Conservation (phyloP, 2,329 filamentous ascomycete species). For the Pochonia chlamydosporia region DNA sequence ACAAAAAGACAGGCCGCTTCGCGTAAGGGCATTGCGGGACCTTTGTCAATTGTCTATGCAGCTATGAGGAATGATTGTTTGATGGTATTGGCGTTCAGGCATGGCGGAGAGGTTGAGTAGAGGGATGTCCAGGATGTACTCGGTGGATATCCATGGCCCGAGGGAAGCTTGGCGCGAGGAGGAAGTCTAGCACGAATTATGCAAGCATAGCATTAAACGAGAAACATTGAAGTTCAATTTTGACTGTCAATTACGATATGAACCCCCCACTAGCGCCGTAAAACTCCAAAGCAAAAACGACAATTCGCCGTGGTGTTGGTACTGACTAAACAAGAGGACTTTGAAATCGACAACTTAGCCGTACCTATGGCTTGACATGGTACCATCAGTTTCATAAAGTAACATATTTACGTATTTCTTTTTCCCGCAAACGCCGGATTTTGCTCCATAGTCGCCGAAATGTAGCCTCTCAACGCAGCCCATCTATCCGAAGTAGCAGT, state of each 20-base stretch:
- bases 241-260: neutral
- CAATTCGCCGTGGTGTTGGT: neutral
- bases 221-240: neutral
- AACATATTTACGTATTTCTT: neutral
- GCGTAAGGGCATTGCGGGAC: neutral
- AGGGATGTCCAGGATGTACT: neutral
- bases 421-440: slow-evolving; percentile 62
- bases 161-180: neutral
- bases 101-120: neutral
- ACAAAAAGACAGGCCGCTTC: neutral
- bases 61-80: slow-evolving; percentile 3
- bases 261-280: neutral
- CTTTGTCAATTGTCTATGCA: neutral
- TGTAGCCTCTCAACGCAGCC: slow-evolving; percentile 77
- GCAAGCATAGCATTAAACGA: neutral
- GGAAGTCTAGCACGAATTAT: neutral
- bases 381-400: neutral
- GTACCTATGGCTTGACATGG: neutral
- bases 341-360: neutral
- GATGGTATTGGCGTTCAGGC: slow-evolving; percentile 1
- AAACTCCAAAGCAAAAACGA: neutral
- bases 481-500: slow-evolving; percentile 56
- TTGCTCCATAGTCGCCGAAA: slow-evolving; percentile 83
- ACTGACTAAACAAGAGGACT: neutral
- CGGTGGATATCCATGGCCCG: neutral